Percentiles rank a stretch among this genome's conserved stretches.
Evolutionary conservation across 768 basidiomycete genomes (phyloP).

Genomic region (Kwoniella bestiolae): DNA sequence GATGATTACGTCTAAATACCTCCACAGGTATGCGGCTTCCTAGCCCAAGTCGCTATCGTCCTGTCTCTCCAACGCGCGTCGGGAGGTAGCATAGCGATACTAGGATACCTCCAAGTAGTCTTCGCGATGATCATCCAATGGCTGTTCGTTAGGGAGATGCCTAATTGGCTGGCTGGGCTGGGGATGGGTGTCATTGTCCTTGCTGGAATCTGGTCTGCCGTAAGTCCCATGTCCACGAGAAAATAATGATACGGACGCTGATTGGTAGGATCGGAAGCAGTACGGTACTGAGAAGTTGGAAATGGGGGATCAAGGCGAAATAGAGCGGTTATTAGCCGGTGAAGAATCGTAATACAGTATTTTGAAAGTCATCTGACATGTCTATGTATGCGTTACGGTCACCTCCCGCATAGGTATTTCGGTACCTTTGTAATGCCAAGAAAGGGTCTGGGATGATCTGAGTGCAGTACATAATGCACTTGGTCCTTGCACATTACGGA

Average conservation of each 20-base stretch:
- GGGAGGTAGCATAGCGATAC: slow-evolving; percentile 1
- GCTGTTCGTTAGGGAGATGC: background rate
- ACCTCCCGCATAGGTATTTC: too few species aligned
- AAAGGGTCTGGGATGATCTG: too few species aligned
- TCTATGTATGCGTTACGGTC: too few species aligned
- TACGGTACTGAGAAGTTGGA: too few species aligned
- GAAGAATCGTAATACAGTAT: background rate
- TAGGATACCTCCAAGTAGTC: slow-evolving; percentile 7
- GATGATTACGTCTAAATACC: background rate
- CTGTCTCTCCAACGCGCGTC: slow-evolving; percentile 2
- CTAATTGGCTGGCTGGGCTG: background rate
- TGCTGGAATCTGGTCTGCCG: slow-evolving; percentile 2
- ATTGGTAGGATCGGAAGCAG: too few species aligned
- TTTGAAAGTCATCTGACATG: too few species aligned
- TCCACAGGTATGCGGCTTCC: background rate
- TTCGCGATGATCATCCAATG: slow-evolving; percentile 1
- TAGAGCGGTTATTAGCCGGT: background rate
- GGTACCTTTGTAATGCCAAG: too few species aligned
- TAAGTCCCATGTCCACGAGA: background rate
- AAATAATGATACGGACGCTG: too few species aligned
- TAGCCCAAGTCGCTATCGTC: background rate
- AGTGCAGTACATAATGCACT: too few species aligned
- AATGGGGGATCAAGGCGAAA: too few species aligned
- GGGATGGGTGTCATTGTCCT: background rate
- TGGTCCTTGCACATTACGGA: too few species aligned